These are phyloP conservation scores for Ophiostoma ips DNA, from an alignment of 2,329 filamentous ascomycete genomes.

Conservation along the genomic window DNA sequence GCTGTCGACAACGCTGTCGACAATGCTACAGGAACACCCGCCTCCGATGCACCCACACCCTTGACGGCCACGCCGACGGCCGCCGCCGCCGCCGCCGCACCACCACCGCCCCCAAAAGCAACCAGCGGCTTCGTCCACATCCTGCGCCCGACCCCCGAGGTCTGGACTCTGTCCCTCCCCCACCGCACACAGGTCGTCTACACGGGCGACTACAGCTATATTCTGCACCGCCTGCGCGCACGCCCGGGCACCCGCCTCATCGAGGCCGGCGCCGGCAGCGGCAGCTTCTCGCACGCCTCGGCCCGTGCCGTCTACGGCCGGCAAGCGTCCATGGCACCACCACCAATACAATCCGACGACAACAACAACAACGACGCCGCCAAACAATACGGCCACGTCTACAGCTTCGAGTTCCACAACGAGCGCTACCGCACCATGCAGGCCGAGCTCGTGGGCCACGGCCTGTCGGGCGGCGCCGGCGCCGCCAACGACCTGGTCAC, in stretches of 20 bases:
- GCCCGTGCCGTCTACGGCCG: slow-evolving; percentile 58
- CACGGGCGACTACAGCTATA: slow-evolving; percentile 75
- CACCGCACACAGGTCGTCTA: slow-evolving; percentile 80
- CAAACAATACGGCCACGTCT: slow-evolving; percentile 47
- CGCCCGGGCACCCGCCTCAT: slow-evolving; percentile 61
- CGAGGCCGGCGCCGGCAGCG: slow-evolving; percentile 70
- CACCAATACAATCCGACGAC: slow-evolving; percentile 7
- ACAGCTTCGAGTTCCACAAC: slow-evolving; percentile 72
- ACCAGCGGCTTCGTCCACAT: slow-evolving; percentile 64
- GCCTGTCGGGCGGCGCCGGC: slow-evolving; percentile 34
- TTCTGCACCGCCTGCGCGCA: slow-evolving; percentile 61
- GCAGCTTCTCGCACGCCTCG: slow-evolving; percentile 71
- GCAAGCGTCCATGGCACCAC: background rate
- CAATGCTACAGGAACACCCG: background rate
- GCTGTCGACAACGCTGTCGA: slow-evolving; percentile 7
- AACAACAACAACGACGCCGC: slow-evolving; percentile 12
- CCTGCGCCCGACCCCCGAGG: slow-evolving; percentile 64
- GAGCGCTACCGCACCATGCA: slow-evolving; percentile 55
- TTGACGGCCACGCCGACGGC: no score
- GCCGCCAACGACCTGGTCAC: slow-evolving; percentile 38
- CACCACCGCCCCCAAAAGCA: slow-evolving; percentile 27
- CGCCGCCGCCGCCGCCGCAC: background rate
- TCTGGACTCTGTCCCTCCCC: slow-evolving; percentile 68
- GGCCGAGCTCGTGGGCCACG: slow-evolving; percentile 55
- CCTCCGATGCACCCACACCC: background rate